Evolutionary conservation across 2,329 filamentous ascomycete genomes (phyloP).

Genomic region (Penicillium fuscoglaucum): DNA sequence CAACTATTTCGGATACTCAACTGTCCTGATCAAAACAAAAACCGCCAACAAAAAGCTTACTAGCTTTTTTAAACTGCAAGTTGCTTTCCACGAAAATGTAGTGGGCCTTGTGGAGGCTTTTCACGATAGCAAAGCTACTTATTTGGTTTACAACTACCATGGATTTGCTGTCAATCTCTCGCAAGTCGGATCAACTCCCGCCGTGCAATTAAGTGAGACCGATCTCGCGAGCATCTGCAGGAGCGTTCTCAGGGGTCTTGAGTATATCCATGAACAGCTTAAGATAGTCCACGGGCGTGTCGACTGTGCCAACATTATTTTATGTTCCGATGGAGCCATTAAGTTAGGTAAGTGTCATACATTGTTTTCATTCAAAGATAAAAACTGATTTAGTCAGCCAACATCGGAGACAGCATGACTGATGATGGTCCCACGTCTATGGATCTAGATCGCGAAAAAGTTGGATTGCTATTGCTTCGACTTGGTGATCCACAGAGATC

Average conservation of each 20-base stretch:
- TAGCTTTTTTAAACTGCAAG: not conserved
- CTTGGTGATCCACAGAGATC: not conserved
- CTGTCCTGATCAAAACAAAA: not conserved
- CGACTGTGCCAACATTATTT: not conserved
- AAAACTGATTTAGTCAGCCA: not conserved
- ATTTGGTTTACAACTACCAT: not conserved
- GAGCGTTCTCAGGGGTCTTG: not conserved
- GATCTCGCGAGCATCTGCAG: not conserved
- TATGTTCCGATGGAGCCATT: not conserved
- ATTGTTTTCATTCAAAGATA: not conserved
- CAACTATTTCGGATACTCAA: not conserved
- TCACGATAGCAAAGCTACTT: not conserved
- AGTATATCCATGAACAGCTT: not conserved
- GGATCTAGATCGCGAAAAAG: not conserved
- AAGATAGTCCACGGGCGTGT: not conserved
- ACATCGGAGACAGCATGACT: not conserved
- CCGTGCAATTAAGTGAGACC: not conserved
- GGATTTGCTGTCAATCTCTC: not conserved
- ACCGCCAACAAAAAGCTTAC: not conserved
- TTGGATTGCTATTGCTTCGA: not conserved
- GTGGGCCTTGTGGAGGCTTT: not conserved
- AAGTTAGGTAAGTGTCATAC: not conserved
- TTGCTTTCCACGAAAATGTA: not conserved
- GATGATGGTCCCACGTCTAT: not conserved
- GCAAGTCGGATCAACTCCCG: not conserved